Percentiles rank a stretch among this genome's conserved stretches.
phyloP scores from a whole-genome alignment of 345 rosid species.

The Dipteronia sinensis region DNA sequence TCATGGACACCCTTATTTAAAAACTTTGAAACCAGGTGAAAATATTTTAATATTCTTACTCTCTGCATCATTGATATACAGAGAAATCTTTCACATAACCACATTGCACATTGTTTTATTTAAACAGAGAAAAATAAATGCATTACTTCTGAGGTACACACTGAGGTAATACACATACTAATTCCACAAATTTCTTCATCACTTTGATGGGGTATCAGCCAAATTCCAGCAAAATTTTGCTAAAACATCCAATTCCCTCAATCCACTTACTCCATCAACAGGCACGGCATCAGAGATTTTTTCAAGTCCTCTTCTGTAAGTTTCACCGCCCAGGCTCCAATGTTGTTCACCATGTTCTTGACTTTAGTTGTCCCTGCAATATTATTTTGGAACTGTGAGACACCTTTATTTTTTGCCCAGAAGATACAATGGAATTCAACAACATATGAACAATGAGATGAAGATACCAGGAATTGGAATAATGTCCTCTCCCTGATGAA shows the following conservation, averaged over 20 bases:
- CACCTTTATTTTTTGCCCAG: neutral
- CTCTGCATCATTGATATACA: no score
- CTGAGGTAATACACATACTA: neutral
- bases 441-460: neutral
- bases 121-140: neutral
- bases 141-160: neutral
- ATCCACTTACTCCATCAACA: constrained; percentile 22
- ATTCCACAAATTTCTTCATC: neutral
- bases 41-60: no score
- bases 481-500: constrained; percentile 41
- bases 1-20: no score
- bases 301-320: constrained; percentile 25
- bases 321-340: constrained; percentile 23
- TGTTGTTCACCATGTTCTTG: constrained; percentile 28
- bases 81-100: neutral
- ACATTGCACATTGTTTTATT: neutral
- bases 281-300: constrained; percentile 21
- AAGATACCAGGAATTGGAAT: constrained; percentile 44
- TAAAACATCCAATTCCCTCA: neutral
- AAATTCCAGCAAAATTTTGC: constrained; percentile 11
- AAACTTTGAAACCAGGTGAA: no score
- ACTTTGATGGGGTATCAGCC: constrained; percentile 22
- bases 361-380: constrained; percentile 29
- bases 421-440: neutral
- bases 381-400: neutral